Base-by-base conservation (phyloP, 2,329 filamentous ascomycete species). In the Alternaria ventricosa region DNA sequence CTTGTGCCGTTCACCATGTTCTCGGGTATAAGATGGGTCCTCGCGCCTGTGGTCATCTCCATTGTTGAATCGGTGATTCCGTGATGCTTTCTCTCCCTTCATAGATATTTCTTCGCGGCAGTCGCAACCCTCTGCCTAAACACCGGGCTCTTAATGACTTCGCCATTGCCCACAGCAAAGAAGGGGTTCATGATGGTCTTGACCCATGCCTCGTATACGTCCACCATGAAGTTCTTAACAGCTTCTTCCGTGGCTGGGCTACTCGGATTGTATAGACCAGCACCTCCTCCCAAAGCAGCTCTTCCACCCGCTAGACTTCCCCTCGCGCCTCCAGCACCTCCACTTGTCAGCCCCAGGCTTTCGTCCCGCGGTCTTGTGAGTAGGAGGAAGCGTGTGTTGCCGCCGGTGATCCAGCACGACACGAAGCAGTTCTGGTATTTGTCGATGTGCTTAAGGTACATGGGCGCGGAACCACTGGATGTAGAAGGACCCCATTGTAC, bases 161-260 rank as follows among this genome's bases (percentile, higher is more conserved):
- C 91, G 71, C 92, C 90, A 86, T 92, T 92, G 69, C 97, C 95
- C 59, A 91, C 88, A 57, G 87, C 86, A 83, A 97, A 98, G 80
- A 99, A 99, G 0, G 96, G 96, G 77, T 89, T 98, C 96, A 99
- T 98, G 61, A 94, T 89, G 12, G 94, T 92, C 86, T 99, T 99
- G 69, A 97, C 88, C 90, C 95, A 99, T 71, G 90, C 93, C 82
- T 99, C 96, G 82, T 97, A 98, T 12, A 97, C 92, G 78, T 99
- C 96, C 7, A 87, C 86, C 83, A 99, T 97, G 83, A 98, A 99
- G 81, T 93, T 93, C 78, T 93, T 90, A 72, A 98, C 92, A 5
- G 96, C 95, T 83, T 99, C 96, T 82, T 99, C 96, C 6, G 95
- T 97, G 78, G 95, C 93, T 6, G 93, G 90, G 63, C 90, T 92